These are phyloP conservation scores for Fragaria ananassa DNA, from an alignment of 306 rosid species.

Conservation along the genomic window DNA sequence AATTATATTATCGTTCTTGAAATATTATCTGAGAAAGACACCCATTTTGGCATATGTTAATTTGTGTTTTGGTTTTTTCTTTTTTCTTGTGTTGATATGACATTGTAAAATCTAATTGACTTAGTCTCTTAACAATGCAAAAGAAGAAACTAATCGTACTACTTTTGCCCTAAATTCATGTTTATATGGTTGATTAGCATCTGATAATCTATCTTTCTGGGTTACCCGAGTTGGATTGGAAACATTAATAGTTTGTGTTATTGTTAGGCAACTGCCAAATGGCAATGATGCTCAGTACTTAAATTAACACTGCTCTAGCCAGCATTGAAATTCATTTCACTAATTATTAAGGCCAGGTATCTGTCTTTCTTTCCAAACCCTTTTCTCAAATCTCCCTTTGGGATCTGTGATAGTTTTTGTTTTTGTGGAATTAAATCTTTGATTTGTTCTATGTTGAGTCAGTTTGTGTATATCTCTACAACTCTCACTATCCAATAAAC, in stretches of 20 bases:
- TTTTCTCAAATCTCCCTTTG: constrained; percentile 6
- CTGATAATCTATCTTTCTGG: background rate
- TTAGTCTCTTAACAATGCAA: constrained; percentile 1
- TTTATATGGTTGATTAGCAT: background rate
- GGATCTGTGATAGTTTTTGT: constrained; percentile 23
- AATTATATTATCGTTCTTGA: background rate
- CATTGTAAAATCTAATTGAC: constrained; percentile 36
- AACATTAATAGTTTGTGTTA: background rate
- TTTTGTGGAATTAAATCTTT: constrained; percentile 34
- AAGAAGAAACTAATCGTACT: background rate
- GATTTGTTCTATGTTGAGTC: constrained; percentile 58
- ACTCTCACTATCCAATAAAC: constrained; percentile 13
- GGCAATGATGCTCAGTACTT: constrained; percentile 3
- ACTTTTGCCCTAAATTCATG: background rate
- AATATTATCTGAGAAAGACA: constrained; percentile 16
- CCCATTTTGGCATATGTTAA: constrained; percentile 37
- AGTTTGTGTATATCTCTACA: constrained; percentile 13
- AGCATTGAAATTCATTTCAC: background rate
- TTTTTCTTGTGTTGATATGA: constrained; percentile 22
- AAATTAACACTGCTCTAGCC: background rate
- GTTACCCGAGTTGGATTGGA: background rate
- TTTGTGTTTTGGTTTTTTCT: constrained; percentile 20
- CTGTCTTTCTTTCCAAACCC: background rate
- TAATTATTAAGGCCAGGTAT: background rate
- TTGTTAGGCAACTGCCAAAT: constrained; percentile 7